These are phyloP conservation scores for Aspergillus bertholletiae DNA, from an alignment of 495 filamentous ascomycete species.

Conservation along the genomic window DNA sequence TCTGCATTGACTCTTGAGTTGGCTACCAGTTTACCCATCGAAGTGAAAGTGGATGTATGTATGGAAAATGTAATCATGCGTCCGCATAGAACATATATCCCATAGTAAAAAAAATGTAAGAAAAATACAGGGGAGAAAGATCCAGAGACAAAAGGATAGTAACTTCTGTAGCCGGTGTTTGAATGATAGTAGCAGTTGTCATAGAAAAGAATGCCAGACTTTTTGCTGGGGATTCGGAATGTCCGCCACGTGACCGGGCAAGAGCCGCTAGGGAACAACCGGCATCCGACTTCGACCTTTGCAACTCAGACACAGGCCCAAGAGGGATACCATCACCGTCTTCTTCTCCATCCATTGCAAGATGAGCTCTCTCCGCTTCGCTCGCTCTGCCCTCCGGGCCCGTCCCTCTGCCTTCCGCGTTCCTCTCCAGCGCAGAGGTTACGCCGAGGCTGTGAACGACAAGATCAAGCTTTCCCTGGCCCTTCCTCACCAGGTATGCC, in stretches of 20 bases:
- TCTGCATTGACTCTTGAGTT: no score
- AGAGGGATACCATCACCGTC: constrained; percentile 37
- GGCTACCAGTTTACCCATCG: no score
- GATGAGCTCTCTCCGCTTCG: constrained; percentile 91
- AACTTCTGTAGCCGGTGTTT: no score
- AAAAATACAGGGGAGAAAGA: no score
- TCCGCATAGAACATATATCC: no score
- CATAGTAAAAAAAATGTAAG: no score
- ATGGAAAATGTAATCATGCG: no score
- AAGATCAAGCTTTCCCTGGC: constrained; percentile 97
- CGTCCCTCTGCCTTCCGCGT: constrained; percentile 66
- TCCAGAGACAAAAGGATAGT: no score
- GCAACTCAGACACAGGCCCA: constrained; percentile 39
- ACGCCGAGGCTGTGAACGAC: constrained; percentile 91
- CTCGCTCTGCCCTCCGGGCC: constrained; percentile 78
- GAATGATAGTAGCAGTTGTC: no score
- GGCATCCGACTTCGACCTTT: constrained; percentile 46
- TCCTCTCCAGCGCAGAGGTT: constrained; percentile 77
- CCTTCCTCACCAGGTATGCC: constrained; percentile 94
- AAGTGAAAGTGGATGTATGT: no score
- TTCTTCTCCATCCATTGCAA: constrained; percentile 38
- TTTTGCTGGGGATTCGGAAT: constrained; percentile 1
- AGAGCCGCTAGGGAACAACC: constrained; percentile 44
- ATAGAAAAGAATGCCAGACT: background rate
- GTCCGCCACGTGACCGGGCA: constrained; percentile 26